Evolutionary conservation across 1,139 yeast species (phyloP), one percentile per base, ranked within the genome.

Genomic region (Schwanniomyces etchellsii): DNA sequence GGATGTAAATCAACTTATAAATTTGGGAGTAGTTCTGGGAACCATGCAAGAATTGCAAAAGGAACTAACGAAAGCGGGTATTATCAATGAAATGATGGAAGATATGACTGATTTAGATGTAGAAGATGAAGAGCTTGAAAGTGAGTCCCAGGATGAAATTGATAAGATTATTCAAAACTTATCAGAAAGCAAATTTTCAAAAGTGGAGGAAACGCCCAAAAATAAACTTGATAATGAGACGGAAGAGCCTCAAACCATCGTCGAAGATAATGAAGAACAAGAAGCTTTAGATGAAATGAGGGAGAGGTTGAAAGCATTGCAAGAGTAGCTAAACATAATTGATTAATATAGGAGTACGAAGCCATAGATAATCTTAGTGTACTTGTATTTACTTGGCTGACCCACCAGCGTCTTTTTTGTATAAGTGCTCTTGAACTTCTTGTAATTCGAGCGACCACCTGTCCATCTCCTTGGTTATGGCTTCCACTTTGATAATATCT

Each of bases 61-160:
- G 49, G 98, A 93, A 55, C 69, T 93, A 49, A 80, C 84, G 75
- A 84, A 82, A 52, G 78, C 95, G 3, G 98, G 98, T 0, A 74
- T 93, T 29, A 88, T 93, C 37, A 88, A 84, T 44, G 98, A 93
- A 51, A 91, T 93, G 97, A 79, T 89, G 55, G 88, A 84, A 35
- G 98, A 93, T 50, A 78, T 86, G 47, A 65, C 91, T 35, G 97
- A 89, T 39, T 60, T 72, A 33, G 66, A 80, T 25, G 76, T 70
- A 31, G 86, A 58, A 27, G 67, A 79, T 33, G 81, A 69, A 26
- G 85, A 81, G 35, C 70, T 76, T 38, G 80, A 81, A 32, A 77
- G 73, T 30, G 81, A 77, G 37, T 80, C 81, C 2, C 86, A 81
- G 42, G 85, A 77, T 24, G 93, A 85, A 49, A 64, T 74, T 28